A percentile compares a stretch with the other conserved stretches of the same genome.
phyloP scores from a whole-genome alignment of 495 filamentous ascomycete species.

The Astrothelium macrocarpum region DNA sequence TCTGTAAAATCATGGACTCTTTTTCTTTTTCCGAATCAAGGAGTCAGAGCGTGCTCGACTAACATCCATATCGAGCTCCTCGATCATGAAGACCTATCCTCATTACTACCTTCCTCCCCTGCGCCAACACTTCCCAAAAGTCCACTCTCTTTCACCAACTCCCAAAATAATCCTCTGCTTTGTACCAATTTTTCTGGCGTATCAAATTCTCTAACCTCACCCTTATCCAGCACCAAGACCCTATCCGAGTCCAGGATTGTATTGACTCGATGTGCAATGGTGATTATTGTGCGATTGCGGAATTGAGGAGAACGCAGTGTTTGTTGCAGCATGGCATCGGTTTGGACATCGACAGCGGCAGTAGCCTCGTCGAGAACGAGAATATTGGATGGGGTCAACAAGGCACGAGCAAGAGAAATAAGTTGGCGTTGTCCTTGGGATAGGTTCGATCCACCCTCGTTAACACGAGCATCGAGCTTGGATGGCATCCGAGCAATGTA shows the following conservation, averaged over 20 bases:
- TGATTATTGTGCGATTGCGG: slow-evolving; percentile 88
- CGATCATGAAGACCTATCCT: not conserved
- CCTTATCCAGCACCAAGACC: slow-evolving; percentile 76
- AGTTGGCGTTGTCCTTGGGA: slow-evolving; percentile 89
- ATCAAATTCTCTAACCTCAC: slow-evolving; percentile 40
- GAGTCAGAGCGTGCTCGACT: too few relatives aligned
- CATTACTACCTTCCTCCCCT: not conserved
- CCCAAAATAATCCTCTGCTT: slow-evolving; percentile 33
- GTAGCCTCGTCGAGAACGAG: slow-evolving; percentile 96
- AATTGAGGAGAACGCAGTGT: slow-evolving; percentile 59
- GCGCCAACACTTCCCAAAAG: slow-evolving; percentile 21
- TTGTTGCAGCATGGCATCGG: slow-evolving; percentile 70
- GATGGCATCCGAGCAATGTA: slow-evolving; percentile 83
- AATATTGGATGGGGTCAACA: slow-evolving; percentile 93
- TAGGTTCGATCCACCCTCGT: slow-evolving; percentile 83
- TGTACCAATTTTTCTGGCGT: slow-evolving; percentile 31
- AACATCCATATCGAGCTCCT: not conserved
- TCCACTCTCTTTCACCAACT: slow-evolving; percentile 33
- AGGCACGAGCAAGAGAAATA: slow-evolving; percentile 81
- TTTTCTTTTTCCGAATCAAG: too few relatives aligned
- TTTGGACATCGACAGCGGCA: slow-evolving; percentile 91
- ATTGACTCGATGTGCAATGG: slow-evolving; percentile 95
- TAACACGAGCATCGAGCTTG: slow-evolving; percentile 76
- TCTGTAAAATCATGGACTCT: too few relatives aligned
- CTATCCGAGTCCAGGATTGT: slow-evolving; percentile 90